Percentiles rank a stretch among this genome's conserved stretches.
These are phyloP conservation scores for Macrophomina pseudophaseolina DNA, from an alignment of 2,329 filamentous ascomycete genomes.

Conservation along the genomic window DNA sequence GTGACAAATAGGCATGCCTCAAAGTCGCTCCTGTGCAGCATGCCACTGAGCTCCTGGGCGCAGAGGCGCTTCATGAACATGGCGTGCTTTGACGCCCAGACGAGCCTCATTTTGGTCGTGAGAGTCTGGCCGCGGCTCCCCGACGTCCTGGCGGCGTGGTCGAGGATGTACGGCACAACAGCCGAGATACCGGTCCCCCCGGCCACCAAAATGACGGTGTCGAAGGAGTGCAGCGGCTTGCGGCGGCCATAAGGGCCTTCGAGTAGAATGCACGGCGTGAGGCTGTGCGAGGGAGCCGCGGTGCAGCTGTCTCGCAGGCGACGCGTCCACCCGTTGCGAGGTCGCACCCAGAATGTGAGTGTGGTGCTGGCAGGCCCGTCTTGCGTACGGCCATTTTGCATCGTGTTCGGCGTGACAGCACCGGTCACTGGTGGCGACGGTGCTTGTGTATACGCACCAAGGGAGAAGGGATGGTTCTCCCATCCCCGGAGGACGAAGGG, in stretches of 20 bases:
- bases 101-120: slow-evolving; percentile 36
- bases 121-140: slow-evolving; percentile 28
- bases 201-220: slow-evolving; percentile 42
- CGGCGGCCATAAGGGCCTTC: slow-evolving; percentile 58
- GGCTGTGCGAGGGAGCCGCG: slow-evolving; percentile 27
- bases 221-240: slow-evolving; percentile 49
- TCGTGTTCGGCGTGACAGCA: too few relatives aligned
- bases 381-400: not conserved
- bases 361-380: slow-evolving; percentile 29
- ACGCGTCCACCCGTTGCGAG: slow-evolving; percentile 57
- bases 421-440: not conserved
- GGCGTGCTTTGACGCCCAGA: slow-evolving; percentile 42
- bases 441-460: slow-evolving; percentile 39
- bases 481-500: slow-evolving; percentile 51
- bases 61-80: slow-evolving; percentile 36
- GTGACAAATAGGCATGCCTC: slow-evolving; percentile 22
- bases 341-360: slow-evolving; percentile 56
- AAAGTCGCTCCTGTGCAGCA: slow-evolving; percentile 37
- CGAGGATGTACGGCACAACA: slow-evolving; percentile 37
- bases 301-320: slow-evolving; percentile 48
- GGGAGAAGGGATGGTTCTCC: slow-evolving; percentile 59
- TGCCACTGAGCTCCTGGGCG: slow-evolving; percentile 30
- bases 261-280: slow-evolving; percentile 47
- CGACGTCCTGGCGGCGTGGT: slow-evolving; percentile 16
- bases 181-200: slow-evolving; percentile 44